Conservation (phyloP, 2,329 filamentous ascomycete species). For the Fusarium metavorans region DNA sequence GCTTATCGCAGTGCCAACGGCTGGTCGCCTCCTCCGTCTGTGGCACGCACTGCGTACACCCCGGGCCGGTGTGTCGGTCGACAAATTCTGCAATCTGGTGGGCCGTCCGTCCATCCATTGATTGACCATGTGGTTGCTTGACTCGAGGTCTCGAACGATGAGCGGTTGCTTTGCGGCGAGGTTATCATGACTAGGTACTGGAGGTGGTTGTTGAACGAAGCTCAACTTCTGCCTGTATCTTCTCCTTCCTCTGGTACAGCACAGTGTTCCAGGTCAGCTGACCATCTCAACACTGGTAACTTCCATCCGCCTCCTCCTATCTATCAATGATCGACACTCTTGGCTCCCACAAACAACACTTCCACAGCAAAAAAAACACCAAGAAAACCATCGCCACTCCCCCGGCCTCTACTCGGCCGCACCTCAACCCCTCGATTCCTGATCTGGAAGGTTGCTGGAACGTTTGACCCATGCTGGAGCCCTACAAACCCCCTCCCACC, state of each 20-base stretch:
- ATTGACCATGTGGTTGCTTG: background rate
- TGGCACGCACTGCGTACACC: background rate
- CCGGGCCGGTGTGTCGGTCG: background rate
- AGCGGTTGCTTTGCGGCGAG: background rate
- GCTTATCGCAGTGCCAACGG: conserved; percentile 4
- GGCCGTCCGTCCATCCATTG: background rate
- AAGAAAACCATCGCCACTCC: conserved; percentile 15
- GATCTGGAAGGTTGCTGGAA: conserved; percentile 47
- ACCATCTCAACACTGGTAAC: background rate
- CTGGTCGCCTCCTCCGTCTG: background rate
- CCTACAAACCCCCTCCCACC: background rate
- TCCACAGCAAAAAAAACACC: background rate
- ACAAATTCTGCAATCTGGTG: conserved; percentile 3
- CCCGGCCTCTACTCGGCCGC: conserved; percentile 38
- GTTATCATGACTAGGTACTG: background rate
- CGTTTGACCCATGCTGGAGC: conserved; percentile 27
- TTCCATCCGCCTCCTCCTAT: background rate
- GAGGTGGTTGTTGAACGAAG: background rate
- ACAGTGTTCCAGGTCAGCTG: background rate
- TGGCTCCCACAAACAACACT: background rate
- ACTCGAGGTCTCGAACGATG: background rate
- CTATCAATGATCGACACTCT: background rate
- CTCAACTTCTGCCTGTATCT: background rate
- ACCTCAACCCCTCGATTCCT: conserved; percentile 29
- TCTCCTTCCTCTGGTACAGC: background rate